Evolutionary conservation across 768 basidiomycete genomes (phyloP), one percentile per base, ranked within the genome.

Genomic region (Amanita rimosa): DNA sequence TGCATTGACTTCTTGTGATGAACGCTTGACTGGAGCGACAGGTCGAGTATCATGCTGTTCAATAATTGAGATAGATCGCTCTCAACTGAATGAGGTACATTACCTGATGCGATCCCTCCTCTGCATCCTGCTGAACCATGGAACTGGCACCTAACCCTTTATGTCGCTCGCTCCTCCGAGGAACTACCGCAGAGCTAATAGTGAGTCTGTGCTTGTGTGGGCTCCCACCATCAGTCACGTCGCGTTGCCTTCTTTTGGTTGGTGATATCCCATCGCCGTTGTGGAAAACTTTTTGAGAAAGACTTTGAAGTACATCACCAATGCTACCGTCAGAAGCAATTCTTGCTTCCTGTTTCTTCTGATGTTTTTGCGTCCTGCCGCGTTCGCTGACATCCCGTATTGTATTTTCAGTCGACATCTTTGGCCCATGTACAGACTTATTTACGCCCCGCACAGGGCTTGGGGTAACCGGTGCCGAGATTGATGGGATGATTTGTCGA

Each of bases 401-500:
- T n/a, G 57, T 63, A n/a, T 54, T 50, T 17, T 60, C 62, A 16
- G 58, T 10, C 21, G 48, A 5, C 13, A 29, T 5, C 33, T 36
- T 43, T n/a, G 26, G 19, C 17, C 10, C 13, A 22, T 42, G 44
- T 17, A 36, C 39, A 37, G 9, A 9, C 29, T 27, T 49, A 19
- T 7, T 37, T 13, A 13, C 8, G 17, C 3, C 29, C 29, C 24
- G 22, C n/a, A 36, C 22, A 45, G 57, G 39, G 3, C 52, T 46
- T 24, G 58, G 51, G 16, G 66, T 52, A 0, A 61, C 49, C 16
- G 63, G 54, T 13, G 60, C 43, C 22, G 63, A 62, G 19, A 60
- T 53, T n/a, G 54, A 48, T n/a, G 57, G 66, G 9, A 74, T 64
- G 51, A 64, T 62, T 50, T 75, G 76, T 42, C 73, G 67, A 35